These are phyloP conservation scores for Amanita polypyramis DNA, from an alignment of 768 basidiomycete species.

Conservation along the genomic window DNA sequence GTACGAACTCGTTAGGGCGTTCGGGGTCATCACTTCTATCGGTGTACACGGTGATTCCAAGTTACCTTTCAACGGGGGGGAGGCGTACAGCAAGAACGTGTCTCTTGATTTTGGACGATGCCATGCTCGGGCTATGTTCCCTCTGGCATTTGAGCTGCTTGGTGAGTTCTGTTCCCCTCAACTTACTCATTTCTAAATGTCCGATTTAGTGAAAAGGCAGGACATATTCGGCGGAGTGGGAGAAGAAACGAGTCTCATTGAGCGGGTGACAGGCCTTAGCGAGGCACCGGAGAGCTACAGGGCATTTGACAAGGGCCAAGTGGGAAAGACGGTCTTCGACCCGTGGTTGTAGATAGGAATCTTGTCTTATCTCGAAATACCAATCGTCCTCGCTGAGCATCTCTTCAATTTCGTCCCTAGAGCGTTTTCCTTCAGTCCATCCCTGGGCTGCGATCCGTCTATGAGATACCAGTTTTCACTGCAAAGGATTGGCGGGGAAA, in stretches of 20 bases:
- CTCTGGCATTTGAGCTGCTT: slow-evolving; percentile 57
- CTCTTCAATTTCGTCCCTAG: too few relatives aligned
- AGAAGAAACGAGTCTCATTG: slow-evolving; percentile 48
- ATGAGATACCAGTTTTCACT: too few relatives aligned
- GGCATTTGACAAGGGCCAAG: slow-evolving; percentile 59
- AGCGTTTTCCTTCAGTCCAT: neutral
- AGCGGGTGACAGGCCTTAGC: slow-evolving; percentile 51
- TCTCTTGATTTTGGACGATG: slow-evolving; percentile 76
- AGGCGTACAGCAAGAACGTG: slow-evolving; percentile 69
- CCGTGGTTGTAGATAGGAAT: slow-evolving; percentile 33
- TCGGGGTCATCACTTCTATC: slow-evolving; percentile 67
- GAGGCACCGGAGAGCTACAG: slow-evolving; percentile 49
- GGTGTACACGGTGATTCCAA: slow-evolving; percentile 52
- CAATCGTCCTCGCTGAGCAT: too few relatives aligned
- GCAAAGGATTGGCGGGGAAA: too few relatives aligned
- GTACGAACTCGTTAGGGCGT: slow-evolving; percentile 63
- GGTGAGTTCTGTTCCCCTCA: slow-evolving; percentile 18
- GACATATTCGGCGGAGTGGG: slow-evolving; percentile 72
- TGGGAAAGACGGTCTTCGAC: slow-evolving; percentile 72
- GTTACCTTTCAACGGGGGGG: slow-evolving; percentile 44
- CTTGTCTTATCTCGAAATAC: too few relatives aligned
- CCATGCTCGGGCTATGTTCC: slow-evolving; percentile 71
- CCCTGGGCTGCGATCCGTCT: too few relatives aligned
- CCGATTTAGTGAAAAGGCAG: slow-evolving; percentile 49
- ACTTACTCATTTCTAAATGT: neutral